phyloP scores from a whole-genome alignment of 2,329 filamentous ascomycete species.

The Colletotrichum somersetense region DNA sequence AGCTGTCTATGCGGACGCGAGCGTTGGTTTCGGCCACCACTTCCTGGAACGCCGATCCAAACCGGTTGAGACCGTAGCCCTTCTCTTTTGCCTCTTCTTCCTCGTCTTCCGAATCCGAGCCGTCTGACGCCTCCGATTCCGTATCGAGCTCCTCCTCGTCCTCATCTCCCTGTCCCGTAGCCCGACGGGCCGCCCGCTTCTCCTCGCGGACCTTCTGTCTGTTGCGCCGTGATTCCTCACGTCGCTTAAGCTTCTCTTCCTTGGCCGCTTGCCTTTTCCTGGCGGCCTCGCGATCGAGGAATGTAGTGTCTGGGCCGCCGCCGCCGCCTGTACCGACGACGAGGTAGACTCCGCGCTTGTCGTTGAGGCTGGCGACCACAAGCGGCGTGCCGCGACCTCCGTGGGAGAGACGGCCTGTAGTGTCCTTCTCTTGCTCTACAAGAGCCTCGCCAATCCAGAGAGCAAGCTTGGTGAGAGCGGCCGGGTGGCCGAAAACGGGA shows the following conservation, averaged over 20 bases:
- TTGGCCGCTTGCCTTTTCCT: slow-evolving; percentile 73
- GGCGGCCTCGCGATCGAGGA: slow-evolving; percentile 75
- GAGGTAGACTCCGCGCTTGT: slow-evolving; percentile 87
- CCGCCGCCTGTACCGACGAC: slow-evolving; percentile 94
- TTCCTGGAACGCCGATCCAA: slow-evolving; percentile 95
- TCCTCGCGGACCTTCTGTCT: slow-evolving; percentile 71
- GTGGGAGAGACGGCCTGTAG: slow-evolving; percentile 75
- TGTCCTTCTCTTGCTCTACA: slow-evolving; percentile 86
- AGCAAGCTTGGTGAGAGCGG: slow-evolving; percentile 91
- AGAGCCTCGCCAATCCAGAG: slow-evolving; percentile 96
- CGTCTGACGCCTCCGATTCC: slow-evolving; percentile 55
- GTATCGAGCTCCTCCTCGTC: slow-evolving; percentile 64
- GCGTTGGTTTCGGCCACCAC: slow-evolving; percentile 93
- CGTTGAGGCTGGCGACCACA: slow-evolving; percentile 90
- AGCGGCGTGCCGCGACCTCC: slow-evolving; percentile 84
- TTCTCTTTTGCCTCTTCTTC: slow-evolving; percentile 69
- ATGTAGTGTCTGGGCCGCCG: slow-evolving; percentile 78
- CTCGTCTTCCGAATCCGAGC: slow-evolving; percentile 62
- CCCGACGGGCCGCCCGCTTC: slow-evolving; percentile 70
- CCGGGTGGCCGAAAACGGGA: slow-evolving; percentile 90
- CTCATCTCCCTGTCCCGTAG: slow-evolving; percentile 59
- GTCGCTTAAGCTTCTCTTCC: slow-evolving; percentile 72
- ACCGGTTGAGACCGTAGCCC: slow-evolving; percentile 85
- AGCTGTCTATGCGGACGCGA: slow-evolving; percentile 91
- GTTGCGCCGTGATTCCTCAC: slow-evolving; percentile 68